Evolutionary conservation across 257 asterid genomes (phyloP), one percentile per base, ranked within the genome.

Genomic region (Plantago elongata): DNA sequence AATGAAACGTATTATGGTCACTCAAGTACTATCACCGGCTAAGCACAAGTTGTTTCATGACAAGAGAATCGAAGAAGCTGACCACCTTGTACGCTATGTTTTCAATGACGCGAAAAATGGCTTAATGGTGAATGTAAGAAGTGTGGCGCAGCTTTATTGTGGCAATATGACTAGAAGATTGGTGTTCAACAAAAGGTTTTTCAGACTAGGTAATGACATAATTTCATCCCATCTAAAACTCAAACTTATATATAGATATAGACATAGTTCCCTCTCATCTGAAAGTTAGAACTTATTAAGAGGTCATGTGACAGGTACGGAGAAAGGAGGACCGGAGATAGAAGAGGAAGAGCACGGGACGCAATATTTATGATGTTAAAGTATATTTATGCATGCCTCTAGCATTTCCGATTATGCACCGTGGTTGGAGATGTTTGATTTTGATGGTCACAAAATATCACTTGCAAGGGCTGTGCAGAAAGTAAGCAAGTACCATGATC

Each of bases 341-440:
- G 69, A 69, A 50, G 74, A 69, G 22, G 51, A 46, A 42, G 74
- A 62, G 45, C 69, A 69, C 14, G 48, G 34, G 61, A 11, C 10
- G 69, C 54, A 10, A 9, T 69, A 44, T 63, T 69, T 57, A 22
- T n/a, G 14, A 11, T 46, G 13, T 30, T 47, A 1, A 4, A 18
- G 1, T 22, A 15, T 67, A 9, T 67, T 1, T 58, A 67, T 40
- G 29, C 16, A 67, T 40, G 29, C 16, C 4, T 67, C 58, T 29
- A 54, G 62, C 14, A 55, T 69, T 52, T 55, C 57, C 9, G 74
- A 69, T 17, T 62, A 37, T 14, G 4, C 45, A 6, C 52, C 71
- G 0, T 58, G 57, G 38, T 54, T 63, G 11, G 48, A 54, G 22
- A 17, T 47, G 3, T 51, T 63, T 15, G 69, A 52, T 52, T 51